phyloP scores from a whole-genome alignment of 768 basidiomycete genomes.

The Phylloporus arenicola region DNA sequence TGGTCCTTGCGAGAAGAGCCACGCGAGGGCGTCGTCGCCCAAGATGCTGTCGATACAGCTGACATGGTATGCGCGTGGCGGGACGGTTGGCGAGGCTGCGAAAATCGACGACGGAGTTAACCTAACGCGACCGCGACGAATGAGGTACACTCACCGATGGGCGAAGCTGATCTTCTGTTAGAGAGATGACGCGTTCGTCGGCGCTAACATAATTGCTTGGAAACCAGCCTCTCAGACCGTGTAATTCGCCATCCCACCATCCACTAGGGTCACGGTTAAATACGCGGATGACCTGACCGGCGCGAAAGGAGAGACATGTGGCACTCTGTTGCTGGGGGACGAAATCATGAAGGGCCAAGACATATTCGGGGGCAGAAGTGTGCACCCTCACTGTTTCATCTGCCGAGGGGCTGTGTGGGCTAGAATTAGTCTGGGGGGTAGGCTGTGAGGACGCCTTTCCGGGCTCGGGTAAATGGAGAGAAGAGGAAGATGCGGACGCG shows the following conservation, averaged over 20 bases:
- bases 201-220: slow-evolving; percentile 92
- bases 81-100: slow-evolving; percentile 29
- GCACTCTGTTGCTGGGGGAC: slow-evolving; percentile 61
- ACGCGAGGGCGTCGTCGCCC: slow-evolving; percentile 43
- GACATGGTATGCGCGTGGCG: slow-evolving; percentile 52
- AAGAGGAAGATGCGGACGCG: slow-evolving; percentile 45
- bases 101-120: slow-evolving; percentile 5
- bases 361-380: slow-evolving; percentile 54
- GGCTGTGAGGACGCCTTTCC: slow-evolving; percentile 27
- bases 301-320: slow-evolving; percentile 83
- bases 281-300: slow-evolving; percentile 91
- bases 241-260: slow-evolving; percentile 98
- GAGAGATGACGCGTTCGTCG: slow-evolving; percentile 45
- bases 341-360: slow-evolving; percentile 92
- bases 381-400: slow-evolving; percentile 47
- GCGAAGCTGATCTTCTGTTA: slow-evolving; percentile 53
- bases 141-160: slow-evolving; percentile 35
- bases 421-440: slow-evolving; percentile 19
- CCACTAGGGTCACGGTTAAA: slow-evolving; percentile 81
- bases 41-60: slow-evolving; percentile 47
- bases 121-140: background rate
- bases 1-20: slow-evolving; percentile 36
- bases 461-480: slow-evolving; percentile 38
- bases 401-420: slow-evolving; percentile 37
- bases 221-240: slow-evolving; percentile 91